These are phyloP conservation scores for Mycena rebaudengoi DNA, from an alignment of 768 basidiomycete species.

Conservation along the genomic window DNA sequence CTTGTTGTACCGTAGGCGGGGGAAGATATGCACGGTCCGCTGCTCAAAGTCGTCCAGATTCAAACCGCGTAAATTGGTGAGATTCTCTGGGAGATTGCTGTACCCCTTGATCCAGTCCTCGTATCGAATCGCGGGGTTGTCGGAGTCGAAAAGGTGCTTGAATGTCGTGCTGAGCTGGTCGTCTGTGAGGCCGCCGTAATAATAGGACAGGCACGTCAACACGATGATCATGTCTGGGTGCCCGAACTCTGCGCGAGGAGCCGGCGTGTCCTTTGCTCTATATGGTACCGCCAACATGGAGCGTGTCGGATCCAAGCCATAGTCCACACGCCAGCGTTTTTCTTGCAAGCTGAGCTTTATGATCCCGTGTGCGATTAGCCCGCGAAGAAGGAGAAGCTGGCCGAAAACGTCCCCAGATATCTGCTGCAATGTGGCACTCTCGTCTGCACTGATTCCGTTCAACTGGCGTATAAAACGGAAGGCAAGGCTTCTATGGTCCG, in stretches of 20 bases:
- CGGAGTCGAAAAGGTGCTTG: slow-evolving; percentile 46
- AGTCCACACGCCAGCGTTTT: slow-evolving; percentile 61
- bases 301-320: slow-evolving; percentile 53
- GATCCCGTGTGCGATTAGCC: slow-evolving; percentile 52
- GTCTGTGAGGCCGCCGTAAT: slow-evolving; percentile 54
- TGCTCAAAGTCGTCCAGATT: slow-evolving; percentile 52
- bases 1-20: slow-evolving; percentile 46
- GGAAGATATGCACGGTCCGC: slow-evolving; percentile 34
- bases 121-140: slow-evolving; percentile 53
- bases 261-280: slow-evolving; percentile 60
- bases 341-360: slow-evolving; percentile 46
- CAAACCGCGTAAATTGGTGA: slow-evolving; percentile 46
- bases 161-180: slow-evolving; percentile 49
- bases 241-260: slow-evolving; percentile 57
- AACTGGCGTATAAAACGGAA: not conserved
- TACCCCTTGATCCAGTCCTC: slow-evolving; percentile 43
- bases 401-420: slow-evolving; percentile 35
- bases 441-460: too few species aligned
- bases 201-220: slow-evolving; percentile 58
- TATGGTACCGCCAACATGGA: slow-evolving; percentile 62
- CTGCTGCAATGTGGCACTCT: too few species aligned
- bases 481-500: not conserved
- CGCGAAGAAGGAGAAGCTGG: slow-evolving; percentile 53
- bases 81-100: slow-evolving; percentile 35
- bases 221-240: slow-evolving; percentile 59